Conservation (phyloP, 129 eudicot species). For the Erigeron canadensis region DNA sequence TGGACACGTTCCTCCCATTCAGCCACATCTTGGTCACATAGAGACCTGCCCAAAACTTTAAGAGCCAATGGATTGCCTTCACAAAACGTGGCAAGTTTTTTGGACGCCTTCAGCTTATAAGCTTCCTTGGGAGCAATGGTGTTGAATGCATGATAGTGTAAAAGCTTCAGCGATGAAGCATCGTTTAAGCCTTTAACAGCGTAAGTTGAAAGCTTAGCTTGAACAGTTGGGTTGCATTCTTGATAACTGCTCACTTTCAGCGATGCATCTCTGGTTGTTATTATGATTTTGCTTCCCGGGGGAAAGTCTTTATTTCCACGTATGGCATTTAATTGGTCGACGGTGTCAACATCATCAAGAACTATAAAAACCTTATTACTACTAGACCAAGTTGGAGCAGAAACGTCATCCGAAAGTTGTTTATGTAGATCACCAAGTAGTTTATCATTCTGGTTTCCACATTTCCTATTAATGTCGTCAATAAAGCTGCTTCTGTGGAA, state of each 20-base stretch:
- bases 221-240: background rate
- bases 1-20: background rate
- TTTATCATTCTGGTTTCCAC: background rate
- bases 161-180: background rate
- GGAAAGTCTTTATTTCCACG: too few species aligned
- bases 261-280: background rate
- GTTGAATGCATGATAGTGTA: background rate
- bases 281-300: too few species aligned
- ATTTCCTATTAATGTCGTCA: background rate
- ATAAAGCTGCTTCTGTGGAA: background rate
- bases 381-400: too few species aligned
- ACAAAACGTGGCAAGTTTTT: background rate
- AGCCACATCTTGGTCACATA: background rate
- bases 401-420: too few species aligned
- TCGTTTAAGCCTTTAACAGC: background rate
- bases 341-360: too few species aligned
- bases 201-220: background rate
- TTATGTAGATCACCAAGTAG: background rate
- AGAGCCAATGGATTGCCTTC: background rate
- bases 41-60: background rate
- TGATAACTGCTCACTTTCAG: background rate
- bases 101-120: background rate
- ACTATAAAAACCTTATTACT: too few species aligned
- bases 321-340: too few species aligned
- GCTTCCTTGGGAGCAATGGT: background rate